Evolutionary conservation across 805 yeast species (phyloP), one percentile per base, ranked within the genome.

Genomic region (Candida pini): DNA sequence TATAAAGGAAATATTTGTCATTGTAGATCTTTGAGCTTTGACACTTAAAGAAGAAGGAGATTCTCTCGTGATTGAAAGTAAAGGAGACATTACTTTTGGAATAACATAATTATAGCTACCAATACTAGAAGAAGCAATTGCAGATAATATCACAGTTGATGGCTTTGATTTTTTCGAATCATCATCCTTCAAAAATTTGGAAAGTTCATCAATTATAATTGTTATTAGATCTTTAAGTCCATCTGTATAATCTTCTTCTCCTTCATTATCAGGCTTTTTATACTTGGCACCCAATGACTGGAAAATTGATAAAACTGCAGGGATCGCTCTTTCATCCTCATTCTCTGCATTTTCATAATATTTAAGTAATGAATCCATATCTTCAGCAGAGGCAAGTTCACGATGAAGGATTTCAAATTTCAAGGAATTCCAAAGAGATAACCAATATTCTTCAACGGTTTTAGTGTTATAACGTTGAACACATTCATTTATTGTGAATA

Each of bases 351-450:
- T 50, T 20, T 45, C 52, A 30, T 60, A 62, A 30, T 58, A 58
- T 14, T 46, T 41, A 24, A 48, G 28, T 28, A 60, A 36, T 13
- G 56, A 47, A 4, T 39, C 33, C 27, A 55, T 36, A 18, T 51
- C 52, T 20, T 56, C 54, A 9, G 57, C 49, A 22, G 51, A 51
- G 9, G 57, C 56, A 10, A 62, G 35, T 60, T 82, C 85, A 27
- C 79, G 80, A 54, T 90, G 95, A 37, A 90, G 63, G n/a, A 90
- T 69, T 56, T 90, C 96, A 54, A 76, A 88, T 54, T 90, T 90
- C 34, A 90, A 62, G 0, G 95, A 85, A 47, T 84, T 82, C 95
- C 96, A 92, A 4, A 90, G 52, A 2, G 80, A 71, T 6, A 71
- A 53, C 89, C 95, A 89, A 52, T 75, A 70, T 9, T 68, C 68